Base-by-base conservation (phyloP, 768 basidiomycete species). In the Termitomyces sp. region DNA sequence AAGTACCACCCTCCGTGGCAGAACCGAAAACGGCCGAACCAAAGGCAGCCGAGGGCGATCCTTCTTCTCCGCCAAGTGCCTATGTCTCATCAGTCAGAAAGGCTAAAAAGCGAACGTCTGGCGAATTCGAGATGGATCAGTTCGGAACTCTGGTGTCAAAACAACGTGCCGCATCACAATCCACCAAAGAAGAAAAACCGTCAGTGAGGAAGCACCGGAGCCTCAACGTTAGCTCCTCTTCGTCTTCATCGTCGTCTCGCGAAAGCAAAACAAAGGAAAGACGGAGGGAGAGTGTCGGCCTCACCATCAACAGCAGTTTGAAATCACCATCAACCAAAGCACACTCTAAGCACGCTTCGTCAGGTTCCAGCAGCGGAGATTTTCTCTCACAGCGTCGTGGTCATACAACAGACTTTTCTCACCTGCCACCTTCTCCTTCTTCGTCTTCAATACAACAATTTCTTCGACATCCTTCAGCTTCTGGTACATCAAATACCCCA, bases 391-490 rank as follows among this genome's bases (percentile, higher is more conserved):
- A 82, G 43, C 83, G 90, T 19, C 86, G 89, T 37, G 80, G 80
- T 38, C 84, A 84, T 54, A 78, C 82, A 48, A 86, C 80, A 7
- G 93, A 95, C 69, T 94, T 92, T 71, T 92, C 94, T 0, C 91
- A 92, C 66, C 78, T 96, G 4, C 93, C 93, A 12, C 91, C 95
- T 14, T 95, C 93, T 14, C 93, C 93, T 19, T 92, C 93, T 2
- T 85, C 91, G n/a, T 86, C 90, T 5, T 90, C 90, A 5, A 93
- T 95, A 56, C 88, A 92, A 58, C 89, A 92, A 62, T 86, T 95
- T 65, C 73, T 93, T 58, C 81, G 83, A 54, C 82, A 86, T 56
- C 72, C 81, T 4, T 70, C 76, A 42, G 75, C 69, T 37, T 71
- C 74, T n/a, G 69, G 72, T 37, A 73, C 69, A 53, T 68, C 75